Conservation (phyloP, 805 yeast species). For the Candida berthetii region DNA sequence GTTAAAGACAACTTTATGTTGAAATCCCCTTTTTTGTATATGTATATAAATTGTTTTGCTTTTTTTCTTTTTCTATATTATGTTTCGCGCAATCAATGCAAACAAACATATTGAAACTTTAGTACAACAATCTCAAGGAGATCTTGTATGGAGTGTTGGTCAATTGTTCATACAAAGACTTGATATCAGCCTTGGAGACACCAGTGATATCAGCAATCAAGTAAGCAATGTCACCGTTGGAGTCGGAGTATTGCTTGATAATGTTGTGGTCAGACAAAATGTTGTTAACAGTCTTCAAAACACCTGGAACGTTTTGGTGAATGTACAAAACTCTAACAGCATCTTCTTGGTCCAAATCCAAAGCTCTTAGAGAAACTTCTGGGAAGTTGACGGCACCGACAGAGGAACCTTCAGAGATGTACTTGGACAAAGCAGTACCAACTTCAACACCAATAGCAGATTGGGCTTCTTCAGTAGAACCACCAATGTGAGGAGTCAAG, state of each 20-base stretch:
- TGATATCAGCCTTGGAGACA: conserved; percentile 78
- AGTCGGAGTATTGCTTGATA: conserved; percentile 97
- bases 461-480: conserved; percentile 99
- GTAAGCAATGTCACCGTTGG: conserved; percentile 93
- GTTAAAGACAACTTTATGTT: not conserved
- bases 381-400: conserved; percentile 98
- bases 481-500: conserved; percentile 97
- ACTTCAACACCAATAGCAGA: conserved; percentile 96
- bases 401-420: conserved; percentile 94
- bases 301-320: conserved; percentile 99
- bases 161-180: conserved; percentile 74
- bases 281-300: conserved; percentile 93
- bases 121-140: conserved; percentile 85
- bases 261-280: conserved; percentile 91
- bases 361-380: conserved; percentile 86
- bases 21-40: not conserved
- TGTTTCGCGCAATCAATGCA: no score
- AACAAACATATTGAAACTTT: conserved; percentile 9
- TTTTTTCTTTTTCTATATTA: no score
- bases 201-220: conserved; percentile 95
- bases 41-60: not conserved
- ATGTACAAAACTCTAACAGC: conserved; percentile 91
- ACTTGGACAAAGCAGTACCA: conserved; percentile 75
- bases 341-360: conserved; percentile 80
- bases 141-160: conserved; percentile 88